Base-by-base conservation (phyloP, 805 yeast species). In the Pichia kluyveri region DNA sequence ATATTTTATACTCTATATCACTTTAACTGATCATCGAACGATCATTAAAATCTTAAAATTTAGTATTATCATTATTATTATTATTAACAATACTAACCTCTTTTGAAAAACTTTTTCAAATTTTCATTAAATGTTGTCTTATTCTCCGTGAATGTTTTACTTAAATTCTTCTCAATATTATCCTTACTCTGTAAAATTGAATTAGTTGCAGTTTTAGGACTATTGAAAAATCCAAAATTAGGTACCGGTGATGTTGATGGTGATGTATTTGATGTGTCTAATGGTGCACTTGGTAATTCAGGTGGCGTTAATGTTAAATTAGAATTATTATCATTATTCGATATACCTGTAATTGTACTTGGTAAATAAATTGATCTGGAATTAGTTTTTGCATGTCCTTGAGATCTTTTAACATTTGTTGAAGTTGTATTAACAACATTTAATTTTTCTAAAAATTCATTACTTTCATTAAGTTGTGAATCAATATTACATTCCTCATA, bases 41-140 rank as follows among this genome's bases (percentile, higher is more conserved):
- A 30, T 30, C 32, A 30, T 30, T 30, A 30, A 10, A 30, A 10
- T 30, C 5, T 30, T 3, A 19, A 19, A 19, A n/a, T n/a, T n/a
- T n/a, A 19, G 5, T 30, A 30, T 30, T 11, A 30, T 30, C 5
- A 8, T 30, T 10, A 30, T 11, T 5, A 11, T 8, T 10, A 30
- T 11, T 8, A 30, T 30, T 7, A 30, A 10, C 3, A 10, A 30
- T 30, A 10, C 5, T 30, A 49, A 14, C 49, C 55, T 53, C 65
- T 67, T 49, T 73, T 69, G 60, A 77, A 77, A 45, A 77, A 66
- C 49, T 83, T 77, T 9, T 87, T 86, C 51, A 83, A 72, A 53
- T 81, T 82, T 58, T 83, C 88, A 59, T 82, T 82, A 47, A 83
- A 81, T 60, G 69, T 82, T 27, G 80, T 80, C 48, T 79, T 79